Base-by-base conservation (phyloP, 441 rosid genomes). In the Populus hybrid region DNA sequence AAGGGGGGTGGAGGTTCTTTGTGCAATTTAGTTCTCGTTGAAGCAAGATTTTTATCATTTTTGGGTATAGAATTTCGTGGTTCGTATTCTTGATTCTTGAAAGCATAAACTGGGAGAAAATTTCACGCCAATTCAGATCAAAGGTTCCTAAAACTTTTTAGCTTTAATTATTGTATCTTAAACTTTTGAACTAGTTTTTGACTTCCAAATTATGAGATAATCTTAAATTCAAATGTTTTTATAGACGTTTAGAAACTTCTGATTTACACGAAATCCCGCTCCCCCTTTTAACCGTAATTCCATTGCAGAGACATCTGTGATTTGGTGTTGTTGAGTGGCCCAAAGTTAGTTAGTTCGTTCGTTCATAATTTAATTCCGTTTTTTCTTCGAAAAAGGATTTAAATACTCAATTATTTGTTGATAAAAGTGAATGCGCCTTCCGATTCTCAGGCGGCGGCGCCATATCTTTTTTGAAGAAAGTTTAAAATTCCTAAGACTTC, bases 371-470 rank as follows among this genome's bases (percentile, higher is more conserved):
- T 30, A 53, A n/a, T 69, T 78, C n/a, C n/a, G n/a, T n/a, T n/a
- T n/a, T n/a, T n/a, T n/a, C n/a, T n/a, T n/a, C n/a, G n/a, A n/a
- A n/a, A n/a, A n/a, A n/a, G n/a, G n/a, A n/a, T 79, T 30, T 11
- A 38, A 74, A 70, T 67, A 46, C 61, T 28, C 21, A 21, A 46
- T 57, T n/a, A n/a, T 81, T 67, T 21, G 40, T n/a, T 21, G 21
- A 23, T 46, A 36, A 35, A 53, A 71, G 86, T 67, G 59, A 86
- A 83, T 84, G 89, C 71, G 77, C 77, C 70, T 79, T 84, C 83
- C n/a, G n/a, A 83, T 84, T 82, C 90, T 84, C 82, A 35, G 78
- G 79, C 73, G 80, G 75, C 76, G 81, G 67, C 35, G 66, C 57
- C 21, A 28, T 34, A 65, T 26, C 66, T 76, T 64, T 9, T 11